Evolutionary conservation across 345 rosid genomes (phyloP), one percentile per base, ranked within the genome.

Genomic region (Euphorbia lathyris): DNA sequence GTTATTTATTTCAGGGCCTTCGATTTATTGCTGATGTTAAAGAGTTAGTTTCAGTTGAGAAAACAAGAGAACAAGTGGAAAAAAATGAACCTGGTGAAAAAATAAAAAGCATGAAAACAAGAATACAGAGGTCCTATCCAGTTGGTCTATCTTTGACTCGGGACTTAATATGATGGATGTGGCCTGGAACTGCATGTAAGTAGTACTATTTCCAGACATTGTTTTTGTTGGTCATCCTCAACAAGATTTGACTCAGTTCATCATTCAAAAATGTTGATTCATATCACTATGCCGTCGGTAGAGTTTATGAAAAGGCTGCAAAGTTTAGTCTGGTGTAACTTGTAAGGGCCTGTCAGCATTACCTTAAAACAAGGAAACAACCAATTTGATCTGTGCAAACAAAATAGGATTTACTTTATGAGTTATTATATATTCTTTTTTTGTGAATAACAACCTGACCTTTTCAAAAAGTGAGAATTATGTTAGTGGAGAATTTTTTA

Each of bases 61-160:
- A 83, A 72, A 65, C 81, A 12, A 52, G 67, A 16, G 58, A 74
- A 0, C 68, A 45, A 67, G 48, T 59, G 2, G 78, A 66, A 45
- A 70, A 74, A 80, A 74, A 63, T 50, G 77, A 75, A 16, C 25
- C 74, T 23, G 72, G 66, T 25, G 83, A 70, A 60, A 82, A 79
- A 68, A 58, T 53, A 22, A 75, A 68, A 2, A 42, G 30, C 27
- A 23, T 72, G 22, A 84, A 69, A 74, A 79, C 75, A 56, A 87
- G 86, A 81, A 82, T 91, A 77, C 93, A 88, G 75, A 83, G 95
- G 80, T 74, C 90, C 48, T 91, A 78, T 77, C 81, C 84, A 1
- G 83, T 83, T 57, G 96, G 97, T 23, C 79, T 89, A 67, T 86
- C 97, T 73, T 83, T 87, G 85, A 78, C 77, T 23, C 71, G 61